phyloP scores from a whole-genome alignment of 345 rosid genomes.

The Mercurialis annua region DNA sequence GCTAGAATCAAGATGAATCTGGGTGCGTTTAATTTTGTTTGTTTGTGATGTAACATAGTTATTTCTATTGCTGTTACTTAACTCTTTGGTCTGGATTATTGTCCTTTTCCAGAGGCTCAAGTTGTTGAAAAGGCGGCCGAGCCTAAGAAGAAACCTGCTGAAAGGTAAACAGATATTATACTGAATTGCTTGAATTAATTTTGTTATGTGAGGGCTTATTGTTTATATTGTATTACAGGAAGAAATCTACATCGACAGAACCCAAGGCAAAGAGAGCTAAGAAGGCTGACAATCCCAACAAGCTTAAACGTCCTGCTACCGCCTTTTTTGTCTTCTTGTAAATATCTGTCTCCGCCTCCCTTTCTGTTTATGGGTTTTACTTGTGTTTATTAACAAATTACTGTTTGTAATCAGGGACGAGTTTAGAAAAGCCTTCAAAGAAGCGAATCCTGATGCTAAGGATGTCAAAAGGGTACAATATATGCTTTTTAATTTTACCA shows the following conservation, averaged over 20 bases:
- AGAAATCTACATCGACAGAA: slow-evolving; percentile 57
- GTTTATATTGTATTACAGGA: slow-evolving; percentile 33
- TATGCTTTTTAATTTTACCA: neutral
- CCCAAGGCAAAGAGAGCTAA: slow-evolving; percentile 64
- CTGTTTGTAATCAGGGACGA: slow-evolving; percentile 51
- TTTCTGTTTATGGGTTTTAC: neutral
- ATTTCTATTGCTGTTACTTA: too few relatives aligned
- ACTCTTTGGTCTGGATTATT: neutral
- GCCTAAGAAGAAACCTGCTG: slow-evolving; percentile 56
- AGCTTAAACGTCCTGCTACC: slow-evolving; percentile 72
- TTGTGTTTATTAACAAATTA: slow-evolving; percentile 5
- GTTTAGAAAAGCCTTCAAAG: slow-evolving; percentile 60
- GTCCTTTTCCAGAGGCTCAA: slow-evolving; percentile 76
- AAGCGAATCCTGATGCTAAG: slow-evolving; percentile 54
- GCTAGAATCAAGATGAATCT: slow-evolving; percentile 74
- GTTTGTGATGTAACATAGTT: too few relatives aligned
- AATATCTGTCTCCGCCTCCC: neutral
- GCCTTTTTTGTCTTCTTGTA: slow-evolving; percentile 93
- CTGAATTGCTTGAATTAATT: too few relatives aligned
- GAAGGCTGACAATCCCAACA: slow-evolving; percentile 43
- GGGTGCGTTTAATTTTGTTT: slow-evolving; percentile 36
- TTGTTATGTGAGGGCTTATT: neutral
- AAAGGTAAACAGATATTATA: too few relatives aligned
- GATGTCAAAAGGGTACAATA: slow-evolving; percentile 41
- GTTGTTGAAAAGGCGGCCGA: slow-evolving; percentile 65